Conservation (phyloP, 257 asterid genomes). For the Solanum phureja region DNA sequence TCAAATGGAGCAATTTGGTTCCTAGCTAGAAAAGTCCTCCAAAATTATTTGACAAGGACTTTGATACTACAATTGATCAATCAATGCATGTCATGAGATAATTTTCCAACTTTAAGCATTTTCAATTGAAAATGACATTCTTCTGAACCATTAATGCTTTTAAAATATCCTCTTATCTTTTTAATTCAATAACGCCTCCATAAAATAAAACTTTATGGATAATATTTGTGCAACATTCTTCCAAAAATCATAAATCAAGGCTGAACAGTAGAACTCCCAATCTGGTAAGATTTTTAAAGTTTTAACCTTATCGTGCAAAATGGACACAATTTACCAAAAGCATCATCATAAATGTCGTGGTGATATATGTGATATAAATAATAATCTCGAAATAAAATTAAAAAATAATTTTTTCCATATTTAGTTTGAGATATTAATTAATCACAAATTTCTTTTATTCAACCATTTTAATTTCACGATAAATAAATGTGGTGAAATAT, state of each 20-base stretch:
- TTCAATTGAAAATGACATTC: not conserved
- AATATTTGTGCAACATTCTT: not conserved
- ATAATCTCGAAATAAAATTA: too few species aligned
- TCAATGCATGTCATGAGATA: not conserved
- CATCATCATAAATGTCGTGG: too few species aligned
- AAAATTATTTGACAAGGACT: not conserved
- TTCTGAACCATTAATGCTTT: not conserved
- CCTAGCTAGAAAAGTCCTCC: not conserved
- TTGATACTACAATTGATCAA: not conserved
- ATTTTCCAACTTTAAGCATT: not conserved
- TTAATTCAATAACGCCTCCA: not conserved
- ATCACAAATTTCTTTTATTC: too few species aligned
- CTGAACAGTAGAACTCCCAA: too few species aligned
- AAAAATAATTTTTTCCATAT: too few species aligned
- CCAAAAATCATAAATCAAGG: not conserved
- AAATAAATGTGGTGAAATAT: too few species aligned
- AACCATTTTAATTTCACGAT: too few species aligned
- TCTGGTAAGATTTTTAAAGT: too few species aligned
- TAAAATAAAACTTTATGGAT: not conserved
- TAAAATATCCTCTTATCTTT: not conserved
- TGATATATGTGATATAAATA: too few species aligned
- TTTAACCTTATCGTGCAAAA: too few species aligned
- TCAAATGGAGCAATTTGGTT: not conserved
- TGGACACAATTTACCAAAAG: too few species aligned
- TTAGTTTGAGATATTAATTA: too few species aligned